Percentiles rank a stretch among this genome's conserved stretches.
These are phyloP conservation scores for Onygenales sp. DNA, from an alignment of 2,329 filamentous ascomycete species.

Conservation along the genomic window DNA sequence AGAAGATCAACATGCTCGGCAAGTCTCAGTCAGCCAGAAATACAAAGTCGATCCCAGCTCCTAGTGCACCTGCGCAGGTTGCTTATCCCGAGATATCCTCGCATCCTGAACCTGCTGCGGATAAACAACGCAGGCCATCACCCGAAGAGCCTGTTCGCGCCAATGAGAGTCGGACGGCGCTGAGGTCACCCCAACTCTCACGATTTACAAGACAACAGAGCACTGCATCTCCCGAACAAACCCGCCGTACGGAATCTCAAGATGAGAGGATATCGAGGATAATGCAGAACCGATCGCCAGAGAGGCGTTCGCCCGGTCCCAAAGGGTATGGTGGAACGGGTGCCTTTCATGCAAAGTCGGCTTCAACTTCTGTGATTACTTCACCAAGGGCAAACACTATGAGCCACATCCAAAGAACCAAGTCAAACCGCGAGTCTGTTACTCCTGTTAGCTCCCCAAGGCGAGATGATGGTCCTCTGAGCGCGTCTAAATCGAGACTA, in stretches of 20 bases:
- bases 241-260: neutral
- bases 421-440: conserved; percentile 49
- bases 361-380: conserved; percentile 50
- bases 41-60: conserved; percentile 36
- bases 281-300: conserved; percentile 7
- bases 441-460: conserved; percentile 49
- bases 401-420: conserved; percentile 47
- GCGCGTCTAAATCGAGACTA: conserved; percentile 84
- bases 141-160: neutral
- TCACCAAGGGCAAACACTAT: conserved; percentile 38
- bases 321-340: conserved; percentile 15
- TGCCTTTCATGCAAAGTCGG: conserved; percentile 51
- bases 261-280: conserved; percentile 1
- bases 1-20: conserved; percentile 73
- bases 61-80: conserved; percentile 22
- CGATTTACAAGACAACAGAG: neutral
- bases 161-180: neutral
- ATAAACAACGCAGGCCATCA: neutral
- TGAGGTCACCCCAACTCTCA: conserved; percentile 6
- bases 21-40: conserved; percentile 41
- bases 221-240: neutral
- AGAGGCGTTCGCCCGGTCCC: conserved; percentile 11
- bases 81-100: conserved; percentile 27
- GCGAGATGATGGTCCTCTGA: conserved; percentile 67
- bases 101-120: conserved; percentile 13